Conservation (phyloP, 768 basidiomycete species). For the Termitomyces heimii region DNA sequence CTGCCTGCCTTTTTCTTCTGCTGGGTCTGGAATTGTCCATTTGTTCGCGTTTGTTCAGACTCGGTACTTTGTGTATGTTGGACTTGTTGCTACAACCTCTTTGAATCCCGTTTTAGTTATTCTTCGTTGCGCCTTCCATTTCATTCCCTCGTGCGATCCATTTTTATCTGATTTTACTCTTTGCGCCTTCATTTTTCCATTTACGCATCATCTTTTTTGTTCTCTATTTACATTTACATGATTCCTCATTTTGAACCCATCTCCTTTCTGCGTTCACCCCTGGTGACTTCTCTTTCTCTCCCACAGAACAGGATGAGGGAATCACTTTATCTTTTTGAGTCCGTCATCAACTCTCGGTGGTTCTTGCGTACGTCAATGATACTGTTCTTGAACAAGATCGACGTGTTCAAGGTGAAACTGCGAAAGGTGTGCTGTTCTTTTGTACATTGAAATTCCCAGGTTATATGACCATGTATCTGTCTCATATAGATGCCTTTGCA, state of each 20-base stretch:
- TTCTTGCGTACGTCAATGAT: slow-evolving; percentile 91
- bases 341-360: slow-evolving; percentile 45
- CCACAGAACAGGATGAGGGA: slow-evolving; percentile 89
- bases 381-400: slow-evolving; percentile 91
- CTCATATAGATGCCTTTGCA: slow-evolving; percentile 64
- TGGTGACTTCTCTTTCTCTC: slow-evolving; percentile 22
- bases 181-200: not conserved
- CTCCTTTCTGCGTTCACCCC: too few relatives aligned
- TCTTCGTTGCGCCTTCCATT: not conserved
- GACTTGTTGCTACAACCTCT: not conserved
- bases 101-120: not conserved
- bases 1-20: too few relatives aligned
- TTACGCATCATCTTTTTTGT: not conserved
- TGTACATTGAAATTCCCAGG: too few relatives aligned
- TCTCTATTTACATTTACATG: not conserved
- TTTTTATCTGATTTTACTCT: not conserved
- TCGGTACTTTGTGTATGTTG: too few relatives aligned
- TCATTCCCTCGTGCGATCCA: not conserved
- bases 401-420: slow-evolving; percentile 86
- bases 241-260: not conserved
- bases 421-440: not conserved
- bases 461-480: not conserved
- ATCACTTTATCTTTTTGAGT: slow-evolving; percentile 81
- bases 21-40: too few relatives aligned
- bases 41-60: too few relatives aligned